A percentile compares a stretch with the other conserved stretches of the same genome.
Evolutionary conservation across 2,329 filamentous ascomycete species (phyloP).

Genomic region (Colletotrichum lupini): DNA sequence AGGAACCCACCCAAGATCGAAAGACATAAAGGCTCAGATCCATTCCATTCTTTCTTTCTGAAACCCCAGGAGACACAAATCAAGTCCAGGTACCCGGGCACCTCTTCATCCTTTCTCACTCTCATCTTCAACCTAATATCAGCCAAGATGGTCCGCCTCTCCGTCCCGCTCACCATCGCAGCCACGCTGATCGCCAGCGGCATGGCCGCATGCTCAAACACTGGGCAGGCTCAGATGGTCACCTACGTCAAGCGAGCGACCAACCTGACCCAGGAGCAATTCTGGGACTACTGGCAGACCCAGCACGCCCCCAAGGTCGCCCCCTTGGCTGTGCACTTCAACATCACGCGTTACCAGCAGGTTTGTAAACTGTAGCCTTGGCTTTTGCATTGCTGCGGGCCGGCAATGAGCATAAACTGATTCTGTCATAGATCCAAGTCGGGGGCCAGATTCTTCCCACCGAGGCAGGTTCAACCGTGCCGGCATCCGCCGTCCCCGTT

Average conservation of each 20-base stretch:
- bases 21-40: background rate
- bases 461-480: constrained; percentile 33
- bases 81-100: background rate
- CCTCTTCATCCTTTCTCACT: background rate
- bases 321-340: constrained; percentile 41
- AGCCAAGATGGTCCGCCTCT: constrained; percentile 20
- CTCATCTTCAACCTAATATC: background rate
- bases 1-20: too few relatives aligned
- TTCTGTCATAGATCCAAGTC: constrained; percentile 39
- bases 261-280: constrained; percentile 40
- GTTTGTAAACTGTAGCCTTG: constrained; percentile 23
- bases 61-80: background rate
- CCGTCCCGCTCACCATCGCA: background rate
- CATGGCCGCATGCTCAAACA: constrained; percentile 47
- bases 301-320: constrained; percentile 44
- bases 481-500: constrained; percentile 37
- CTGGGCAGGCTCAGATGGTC: constrained; percentile 42
- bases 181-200: constrained; percentile 9
- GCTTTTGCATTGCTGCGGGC: background rate
- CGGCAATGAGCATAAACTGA: background rate
- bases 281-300: constrained; percentile 45
- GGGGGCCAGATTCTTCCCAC: constrained; percentile 42
- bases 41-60: background rate
- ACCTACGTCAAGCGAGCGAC: constrained; percentile 43
- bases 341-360: constrained; percentile 44